phyloP scores from a whole-genome alignment of 2,329 filamentous ascomycete species.

The Aureobasidium sp. region DNA sequence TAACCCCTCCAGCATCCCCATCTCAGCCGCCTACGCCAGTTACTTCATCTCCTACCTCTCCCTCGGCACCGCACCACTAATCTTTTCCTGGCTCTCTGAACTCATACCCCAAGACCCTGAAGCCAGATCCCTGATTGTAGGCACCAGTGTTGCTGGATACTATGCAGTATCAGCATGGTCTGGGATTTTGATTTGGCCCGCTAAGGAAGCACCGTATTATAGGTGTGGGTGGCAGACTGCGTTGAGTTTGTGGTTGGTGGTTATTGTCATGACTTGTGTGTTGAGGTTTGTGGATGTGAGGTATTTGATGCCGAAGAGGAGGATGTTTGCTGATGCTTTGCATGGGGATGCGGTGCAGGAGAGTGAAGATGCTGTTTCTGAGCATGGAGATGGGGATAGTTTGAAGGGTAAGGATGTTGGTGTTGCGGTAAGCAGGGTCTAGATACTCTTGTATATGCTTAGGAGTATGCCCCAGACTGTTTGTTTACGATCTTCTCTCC shows the following conservation, averaged over 20 bases:
- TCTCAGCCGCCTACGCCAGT: conserved; percentile 42
- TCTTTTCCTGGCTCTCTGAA: conserved; percentile 46
- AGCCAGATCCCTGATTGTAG: conserved; percentile 40
- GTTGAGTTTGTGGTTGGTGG: conserved; percentile 35
- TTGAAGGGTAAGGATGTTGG: conserved; percentile 5
- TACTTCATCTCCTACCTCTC: conserved; percentile 43
- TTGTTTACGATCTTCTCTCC: too few relatives aligned
- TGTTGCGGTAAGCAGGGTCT: not conserved
- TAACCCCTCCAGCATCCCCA: conserved; percentile 32
- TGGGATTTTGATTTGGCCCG: conserved; percentile 45
- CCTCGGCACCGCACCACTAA: conserved; percentile 43
- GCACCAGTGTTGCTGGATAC: conserved; percentile 40
- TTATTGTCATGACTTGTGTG: conserved; percentile 36
- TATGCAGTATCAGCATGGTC: conserved; percentile 45
- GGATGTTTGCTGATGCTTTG: conserved; percentile 13
- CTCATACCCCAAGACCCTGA: conserved; percentile 43
- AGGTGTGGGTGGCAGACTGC: conserved; percentile 42
- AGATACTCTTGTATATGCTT: too few relatives aligned
- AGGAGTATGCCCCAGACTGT: too few relatives aligned
- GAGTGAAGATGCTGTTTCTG: not conserved
- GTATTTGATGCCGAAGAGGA: conserved; percentile 25
- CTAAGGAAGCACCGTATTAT: conserved; percentile 42
- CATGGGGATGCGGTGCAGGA: conserved; percentile 2
- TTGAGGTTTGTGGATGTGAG: conserved; percentile 37
- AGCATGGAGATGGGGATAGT: not conserved